These are phyloP conservation scores for Erigeron canadensis DNA, from an alignment of 129 eudicot species.

Conservation along the genomic window DNA sequence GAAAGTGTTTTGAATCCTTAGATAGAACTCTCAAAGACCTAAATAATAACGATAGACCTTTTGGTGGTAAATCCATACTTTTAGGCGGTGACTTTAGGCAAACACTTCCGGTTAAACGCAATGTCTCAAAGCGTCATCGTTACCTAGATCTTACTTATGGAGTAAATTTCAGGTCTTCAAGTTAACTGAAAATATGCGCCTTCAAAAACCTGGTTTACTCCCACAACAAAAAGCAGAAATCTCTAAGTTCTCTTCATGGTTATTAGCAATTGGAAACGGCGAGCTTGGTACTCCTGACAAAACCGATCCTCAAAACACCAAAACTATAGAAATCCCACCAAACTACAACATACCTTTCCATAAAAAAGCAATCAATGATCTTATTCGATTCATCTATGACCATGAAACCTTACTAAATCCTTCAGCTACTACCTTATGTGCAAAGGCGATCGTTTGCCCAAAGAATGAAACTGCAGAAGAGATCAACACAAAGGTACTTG, in stretches of 20 bases:
- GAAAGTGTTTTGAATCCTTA: not conserved
- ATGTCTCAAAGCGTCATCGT: not conserved
- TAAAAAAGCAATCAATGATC: not conserved
- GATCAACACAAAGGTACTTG: not conserved
- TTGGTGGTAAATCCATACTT: constrained; percentile 1
- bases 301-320: not conserved
- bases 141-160: not conserved
- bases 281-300: not conserved
- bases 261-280: not conserved
- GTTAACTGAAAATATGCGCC: not conserved
- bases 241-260: not conserved
- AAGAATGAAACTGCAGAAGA: not conserved
- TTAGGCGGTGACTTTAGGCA: not conserved
- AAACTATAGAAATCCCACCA: not conserved
- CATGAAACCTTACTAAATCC: not conserved
- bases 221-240: not conserved
- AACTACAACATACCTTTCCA: not conserved
- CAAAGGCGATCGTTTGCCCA: not conserved
- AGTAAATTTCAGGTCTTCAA: not conserved
- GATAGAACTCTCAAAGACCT: not conserved
- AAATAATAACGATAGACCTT: not conserved
- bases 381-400: not conserved
- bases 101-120: not conserved
- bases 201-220: not conserved
- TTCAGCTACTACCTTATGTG: not conserved